Evolutionary conservation across 2,329 filamentous ascomycete genomes (phyloP).

Genomic region (Aspergillus sergii): DNA sequence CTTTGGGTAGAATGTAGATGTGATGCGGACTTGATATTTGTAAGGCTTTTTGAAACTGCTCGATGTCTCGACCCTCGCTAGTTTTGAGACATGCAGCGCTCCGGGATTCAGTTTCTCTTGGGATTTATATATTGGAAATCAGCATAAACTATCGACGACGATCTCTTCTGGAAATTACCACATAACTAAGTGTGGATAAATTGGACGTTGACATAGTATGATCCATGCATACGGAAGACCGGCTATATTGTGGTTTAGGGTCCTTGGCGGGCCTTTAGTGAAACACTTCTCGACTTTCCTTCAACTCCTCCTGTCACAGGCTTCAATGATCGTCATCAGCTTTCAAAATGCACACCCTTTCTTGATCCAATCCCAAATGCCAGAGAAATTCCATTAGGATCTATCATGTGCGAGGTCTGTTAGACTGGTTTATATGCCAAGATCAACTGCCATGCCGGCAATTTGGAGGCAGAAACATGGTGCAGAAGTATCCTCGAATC

Average conservation of each 20-base stretch:
- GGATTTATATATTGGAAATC: slow-evolving; percentile 1
- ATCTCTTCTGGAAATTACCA: not conserved
- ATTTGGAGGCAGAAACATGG: slow-evolving; percentile 1
- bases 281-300: slow-evolving; percentile 14
- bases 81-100: not conserved
- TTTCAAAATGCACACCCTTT: not conserved
- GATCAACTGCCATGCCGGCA: not conserved
- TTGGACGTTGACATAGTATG: slow-evolving; percentile 1
- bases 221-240: slow-evolving; percentile 3
- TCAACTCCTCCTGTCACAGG: slow-evolving; percentile 8
- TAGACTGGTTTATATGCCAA: not conserved
- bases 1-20: slow-evolving; percentile 3
- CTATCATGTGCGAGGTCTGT: not conserved
- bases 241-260: slow-evolving; percentile 10
- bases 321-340: not conserved
- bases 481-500: slow-evolving; percentile 21
- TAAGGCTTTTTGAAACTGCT: slow-evolving; percentile 3
- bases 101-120: not conserved
- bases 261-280: slow-evolving; percentile 14
- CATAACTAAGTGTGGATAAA: not conserved
- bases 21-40: not conserved
- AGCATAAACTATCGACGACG: not conserved
- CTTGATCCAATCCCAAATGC: not conserved
- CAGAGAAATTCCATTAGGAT: not conserved
- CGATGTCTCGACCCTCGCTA: not conserved